These are phyloP conservation scores for Artemisia argyi DNA, from an alignment of 129 eudicot species.

Conservation along the genomic window DNA sequence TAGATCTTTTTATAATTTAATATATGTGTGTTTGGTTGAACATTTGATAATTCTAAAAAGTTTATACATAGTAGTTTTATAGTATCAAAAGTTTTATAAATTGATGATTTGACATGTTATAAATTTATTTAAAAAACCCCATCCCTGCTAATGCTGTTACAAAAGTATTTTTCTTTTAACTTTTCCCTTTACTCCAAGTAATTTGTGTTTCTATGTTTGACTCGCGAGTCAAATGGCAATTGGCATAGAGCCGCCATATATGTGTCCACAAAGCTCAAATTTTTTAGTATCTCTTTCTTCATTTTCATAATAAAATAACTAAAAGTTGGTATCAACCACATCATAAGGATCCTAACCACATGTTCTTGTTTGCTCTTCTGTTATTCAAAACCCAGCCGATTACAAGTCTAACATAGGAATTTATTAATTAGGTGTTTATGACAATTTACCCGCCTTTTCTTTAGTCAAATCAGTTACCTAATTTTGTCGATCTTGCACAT, in stretches of 20 bases:
- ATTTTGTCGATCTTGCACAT: no score
- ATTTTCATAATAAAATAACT: neutral
- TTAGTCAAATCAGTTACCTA: no score
- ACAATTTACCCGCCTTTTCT: neutral
- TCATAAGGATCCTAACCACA: neutral
- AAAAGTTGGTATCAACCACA: neutral
- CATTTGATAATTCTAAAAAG: no score
- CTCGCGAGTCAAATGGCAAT: neutral
- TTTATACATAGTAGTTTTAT: no score
- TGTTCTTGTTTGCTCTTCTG: neutral
- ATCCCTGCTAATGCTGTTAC: no score
- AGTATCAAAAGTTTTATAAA: no score
- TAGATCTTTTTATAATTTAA: no score
- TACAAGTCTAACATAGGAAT: neutral
- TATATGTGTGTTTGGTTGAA: no score
- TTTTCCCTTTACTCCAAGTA: no score
- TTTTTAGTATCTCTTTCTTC: neutral
- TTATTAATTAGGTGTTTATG: neutral
- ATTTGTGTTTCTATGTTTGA: neutral
- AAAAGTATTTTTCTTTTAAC: no score
- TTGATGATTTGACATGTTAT: no score
- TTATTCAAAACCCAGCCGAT: neutral
- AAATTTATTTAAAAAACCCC: no score
- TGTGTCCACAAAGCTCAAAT: neutral
- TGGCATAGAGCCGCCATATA: neutral